Percentiles rank a stretch among this genome's conserved stretches.
phyloP scores from a whole-genome alignment of 1,284 basidiomycete species.

The Kwoniella shivajii region DNA sequence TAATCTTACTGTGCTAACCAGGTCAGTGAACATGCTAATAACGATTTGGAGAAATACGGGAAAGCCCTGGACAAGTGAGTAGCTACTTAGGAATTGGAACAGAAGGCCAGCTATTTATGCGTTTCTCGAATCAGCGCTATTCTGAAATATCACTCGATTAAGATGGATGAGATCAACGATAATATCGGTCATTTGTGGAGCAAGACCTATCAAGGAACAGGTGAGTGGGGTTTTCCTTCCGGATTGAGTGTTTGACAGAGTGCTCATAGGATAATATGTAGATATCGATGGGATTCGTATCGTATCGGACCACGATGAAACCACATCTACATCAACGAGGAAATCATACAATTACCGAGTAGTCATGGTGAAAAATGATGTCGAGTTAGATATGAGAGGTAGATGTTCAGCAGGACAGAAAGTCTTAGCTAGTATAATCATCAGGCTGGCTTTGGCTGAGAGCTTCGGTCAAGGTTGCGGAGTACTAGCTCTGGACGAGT shows the following conservation, averaged over 20 bases:
- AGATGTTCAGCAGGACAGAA: constrained; percentile 98
- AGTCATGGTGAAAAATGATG: constrained; percentile 97
- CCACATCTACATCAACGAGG: constrained; percentile 65
- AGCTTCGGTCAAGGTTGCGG: constrained; percentile 98
- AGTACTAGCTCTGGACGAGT: constrained; percentile 92
- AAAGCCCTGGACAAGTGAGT: constrained; percentile 91
- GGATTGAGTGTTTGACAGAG: neutral
- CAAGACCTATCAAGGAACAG: constrained; percentile 98
- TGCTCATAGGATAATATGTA: constrained; percentile 40
- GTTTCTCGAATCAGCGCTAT: constrained; percentile 69
- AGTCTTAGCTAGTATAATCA: constrained; percentile 98
- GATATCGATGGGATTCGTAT: constrained; percentile 99
- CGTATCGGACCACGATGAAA: constrained; percentile 86
- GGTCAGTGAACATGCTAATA: constrained; percentile 94
- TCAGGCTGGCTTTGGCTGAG: constrained; percentile 94
- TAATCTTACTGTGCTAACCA: constrained; percentile 43
- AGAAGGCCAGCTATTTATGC: neutral
- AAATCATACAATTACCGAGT: constrained; percentile 99
- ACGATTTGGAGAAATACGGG: constrained; percentile 93
- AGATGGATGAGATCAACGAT: constrained; percentile 99
- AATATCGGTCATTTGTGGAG: constrained; percentile 96
- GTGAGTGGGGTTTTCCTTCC: constrained; percentile 56
- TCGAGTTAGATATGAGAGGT: constrained; percentile 99
- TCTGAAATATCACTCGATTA: constrained; percentile 96
- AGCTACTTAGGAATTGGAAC: neutral